phyloP scores from a whole-genome alignment of 1,139 yeast genomes.

The Meyerozyma athensensis region DNA sequence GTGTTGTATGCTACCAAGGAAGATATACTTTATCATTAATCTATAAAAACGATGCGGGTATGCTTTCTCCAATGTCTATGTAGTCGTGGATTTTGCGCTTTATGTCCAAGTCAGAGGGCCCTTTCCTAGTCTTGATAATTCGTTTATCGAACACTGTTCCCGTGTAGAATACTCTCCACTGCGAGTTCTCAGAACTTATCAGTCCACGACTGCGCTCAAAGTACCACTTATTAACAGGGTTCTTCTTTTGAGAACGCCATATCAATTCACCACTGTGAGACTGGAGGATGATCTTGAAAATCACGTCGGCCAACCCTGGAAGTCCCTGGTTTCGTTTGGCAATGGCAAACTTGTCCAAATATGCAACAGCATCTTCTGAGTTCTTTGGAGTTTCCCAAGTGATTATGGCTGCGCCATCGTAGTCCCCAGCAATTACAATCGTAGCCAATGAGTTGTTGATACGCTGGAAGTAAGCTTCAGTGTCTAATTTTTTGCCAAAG shows the following conservation, averaged over 20 bases:
- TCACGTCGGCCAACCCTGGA: conserved; percentile 88
- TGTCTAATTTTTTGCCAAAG: conserved; percentile 64
- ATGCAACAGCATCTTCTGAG: conserved; percentile 41
- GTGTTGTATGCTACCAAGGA: background rate
- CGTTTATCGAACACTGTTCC: conserved; percentile 45
- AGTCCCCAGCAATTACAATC: conserved; percentile 82
- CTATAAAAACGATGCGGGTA: conserved; percentile 29
- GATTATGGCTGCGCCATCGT: conserved; percentile 90
- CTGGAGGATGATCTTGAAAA: conserved; percentile 73
- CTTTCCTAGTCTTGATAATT: conserved; percentile 19
- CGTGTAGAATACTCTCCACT: conserved; percentile 69
- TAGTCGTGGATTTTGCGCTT: conserved; percentile 25
- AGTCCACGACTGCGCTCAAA: conserved; percentile 86
- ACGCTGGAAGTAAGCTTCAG: conserved; percentile 60
- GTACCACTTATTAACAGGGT: conserved; percentile 97
- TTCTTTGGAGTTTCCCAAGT: conserved; percentile 57
- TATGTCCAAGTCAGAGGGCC: conserved; percentile 22
- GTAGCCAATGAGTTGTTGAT: conserved; percentile 67
- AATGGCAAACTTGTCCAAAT: conserved; percentile 91
- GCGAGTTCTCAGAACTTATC: conserved; percentile 44
- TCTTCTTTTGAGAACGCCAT: conserved; percentile 83
- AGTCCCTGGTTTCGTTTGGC: conserved; percentile 80
- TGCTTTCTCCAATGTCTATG: conserved; percentile 28
- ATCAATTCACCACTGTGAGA: conserved; percentile 70
- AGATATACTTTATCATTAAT: too few species aligned